Base-by-base conservation (phyloP, 352 stramenopile genomes). In the Globisporangium ultimum region DNA sequence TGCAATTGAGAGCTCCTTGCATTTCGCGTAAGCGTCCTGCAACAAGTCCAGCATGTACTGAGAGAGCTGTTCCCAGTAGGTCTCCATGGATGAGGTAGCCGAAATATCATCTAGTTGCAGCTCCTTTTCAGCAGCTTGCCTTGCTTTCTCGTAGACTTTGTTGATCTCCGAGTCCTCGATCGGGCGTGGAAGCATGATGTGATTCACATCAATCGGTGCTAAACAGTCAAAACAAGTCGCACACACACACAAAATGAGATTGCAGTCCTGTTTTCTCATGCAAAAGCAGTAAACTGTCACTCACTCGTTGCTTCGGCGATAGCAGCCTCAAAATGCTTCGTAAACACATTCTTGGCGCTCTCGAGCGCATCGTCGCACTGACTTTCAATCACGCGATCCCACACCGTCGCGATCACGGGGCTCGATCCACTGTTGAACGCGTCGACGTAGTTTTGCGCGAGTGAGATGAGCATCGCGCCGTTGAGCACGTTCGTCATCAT, bases 401-500 rank as follows among this genome's bases (percentile, higher is more conserved):
- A 97, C 0, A 88, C 89, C 54, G 76, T 96, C 10, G 84, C 92
- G 58, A 97, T 97, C 47, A 93, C 85, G 0, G 88, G 88, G 10
- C 80, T 78, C 50, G 91, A 89, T 64, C 86, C 87, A 48, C 82
- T 93, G 66, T 97, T 97, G 9, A 97, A 67, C 20, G 88, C 88
- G 42, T 92, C 82, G 1, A 95, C 78, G 62, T 96, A 97, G 34
- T 80, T 85, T 14, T 72, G 41, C 17, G 88, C 87, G 40, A 97
- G 65, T 41, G 91, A 92, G 22, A 79, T 80, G 57, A 94, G 88
- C 87, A 97, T 96, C 24, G 82, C 65, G 48, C 89, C 89, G 57
- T 93, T 94, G 3, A 97, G 64, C 12, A 71, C 89, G 40, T 82
- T 91, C 52, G 97, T 73, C 50, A 74, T 89, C 72, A 97, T 97